Conservation (phyloP, 129 eudicot species). For the Lonicera japonica region DNA sequence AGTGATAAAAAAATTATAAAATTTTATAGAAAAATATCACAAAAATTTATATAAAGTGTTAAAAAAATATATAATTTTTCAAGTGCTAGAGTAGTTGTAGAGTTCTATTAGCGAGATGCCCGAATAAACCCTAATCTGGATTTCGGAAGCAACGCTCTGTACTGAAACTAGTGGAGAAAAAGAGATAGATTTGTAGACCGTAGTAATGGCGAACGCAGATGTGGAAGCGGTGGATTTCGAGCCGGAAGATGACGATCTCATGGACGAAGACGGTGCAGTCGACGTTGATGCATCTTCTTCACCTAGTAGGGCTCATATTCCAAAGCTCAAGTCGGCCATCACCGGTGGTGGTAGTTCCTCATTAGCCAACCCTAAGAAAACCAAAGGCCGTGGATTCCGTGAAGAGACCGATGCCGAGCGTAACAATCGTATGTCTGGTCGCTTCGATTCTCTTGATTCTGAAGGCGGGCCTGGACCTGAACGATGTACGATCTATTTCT, state of each 20-base stretch:
- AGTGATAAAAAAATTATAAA: too few species aligned
- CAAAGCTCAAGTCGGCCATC: conserved; percentile 78
- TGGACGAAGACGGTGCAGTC: conserved; percentile 79
- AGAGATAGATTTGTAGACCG: background rate
- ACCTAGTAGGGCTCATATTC: conserved; percentile 44
- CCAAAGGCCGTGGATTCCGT: conserved; percentile 94
- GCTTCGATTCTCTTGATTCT: conserved; percentile 77
- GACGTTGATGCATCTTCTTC: conserved; percentile 48
- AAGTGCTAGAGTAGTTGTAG: too few species aligned
- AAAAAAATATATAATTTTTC: too few species aligned
- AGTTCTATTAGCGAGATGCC: too few species aligned
- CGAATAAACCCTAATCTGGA: background rate
- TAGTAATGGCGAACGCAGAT: conserved; percentile 65
- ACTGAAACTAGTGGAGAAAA: background rate
- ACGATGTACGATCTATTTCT: conserved; percentile 47
- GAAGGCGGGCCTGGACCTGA: conserved; percentile 92
- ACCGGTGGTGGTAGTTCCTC: conserved; percentile 24
- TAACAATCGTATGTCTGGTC: conserved; percentile 63
- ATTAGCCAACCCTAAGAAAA: conserved; percentile 41
- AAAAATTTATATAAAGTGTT: too few species aligned
- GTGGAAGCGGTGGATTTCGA: conserved; percentile 92
- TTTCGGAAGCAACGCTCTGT: background rate
- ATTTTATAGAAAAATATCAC: too few species aligned
- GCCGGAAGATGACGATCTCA: conserved; percentile 92
- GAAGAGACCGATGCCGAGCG: conserved; percentile 70